These are phyloP conservation scores for Pugionium cornutum DNA, from an alignment of 345 rosid species.

Conservation along the genomic window DNA sequence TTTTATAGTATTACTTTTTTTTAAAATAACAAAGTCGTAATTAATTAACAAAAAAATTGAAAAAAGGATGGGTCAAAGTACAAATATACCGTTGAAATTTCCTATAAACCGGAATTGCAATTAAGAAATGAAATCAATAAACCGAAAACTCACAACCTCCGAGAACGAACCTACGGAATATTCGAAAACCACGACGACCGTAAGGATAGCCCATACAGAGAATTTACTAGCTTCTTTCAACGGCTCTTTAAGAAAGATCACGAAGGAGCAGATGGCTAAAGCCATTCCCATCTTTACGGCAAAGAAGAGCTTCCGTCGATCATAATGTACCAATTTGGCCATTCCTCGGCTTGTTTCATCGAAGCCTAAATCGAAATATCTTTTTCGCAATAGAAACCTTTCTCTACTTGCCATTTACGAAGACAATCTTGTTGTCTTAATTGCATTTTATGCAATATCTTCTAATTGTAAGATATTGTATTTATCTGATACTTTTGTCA, in stretches of 20 bases:
- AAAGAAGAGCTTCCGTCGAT: constrained; percentile 63
- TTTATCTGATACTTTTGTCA: background rate
- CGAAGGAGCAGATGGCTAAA: constrained; percentile 52
- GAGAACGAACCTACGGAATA: constrained; percentile 57
- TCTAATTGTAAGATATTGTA: background rate
- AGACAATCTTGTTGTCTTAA: constrained; percentile 2
- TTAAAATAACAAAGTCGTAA: too few species aligned
- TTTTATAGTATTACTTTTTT: too few species aligned
- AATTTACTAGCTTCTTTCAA: constrained; percentile 50
- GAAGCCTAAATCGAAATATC: constrained; percentile 50
- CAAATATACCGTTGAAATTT: too few species aligned
- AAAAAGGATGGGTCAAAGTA: too few species aligned
- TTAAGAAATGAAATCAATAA: too few species aligned
- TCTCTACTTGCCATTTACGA: constrained; percentile 54
- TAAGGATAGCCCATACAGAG: constrained; percentile 54
- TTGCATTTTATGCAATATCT: background rate
- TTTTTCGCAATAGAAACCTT: constrained; percentile 52
- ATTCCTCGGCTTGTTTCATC: constrained; percentile 34
- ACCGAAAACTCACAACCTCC: background rate
- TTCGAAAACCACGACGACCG: constrained; percentile 86
- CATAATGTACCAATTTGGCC: constrained; percentile 55
- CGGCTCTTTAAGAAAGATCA: constrained; percentile 61
- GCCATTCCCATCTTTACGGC: constrained; percentile 76
- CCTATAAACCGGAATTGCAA: too few species aligned
- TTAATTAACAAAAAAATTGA: too few species aligned